Evolutionary conservation across 352 stramenopile species (phyloP), one percentile per base, ranked within the genome.

Genomic region (Pythium sp.): DNA sequence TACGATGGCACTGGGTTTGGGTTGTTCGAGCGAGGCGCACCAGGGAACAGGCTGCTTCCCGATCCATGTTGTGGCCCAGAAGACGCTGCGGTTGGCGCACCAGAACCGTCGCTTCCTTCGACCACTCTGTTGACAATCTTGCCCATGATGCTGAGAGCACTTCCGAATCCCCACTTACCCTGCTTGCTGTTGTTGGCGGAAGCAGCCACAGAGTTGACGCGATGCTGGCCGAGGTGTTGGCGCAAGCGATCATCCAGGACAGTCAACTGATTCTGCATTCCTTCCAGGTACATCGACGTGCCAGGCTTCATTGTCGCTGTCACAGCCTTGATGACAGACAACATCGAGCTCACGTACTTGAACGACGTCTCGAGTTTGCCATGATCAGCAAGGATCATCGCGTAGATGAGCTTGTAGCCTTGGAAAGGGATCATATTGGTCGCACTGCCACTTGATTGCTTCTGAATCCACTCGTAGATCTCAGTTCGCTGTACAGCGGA

Each of bases 321-420:
- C 68, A 92, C 80, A 5, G 73, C 72, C 49, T 88, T 85, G 51
- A 96, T 85, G 22, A 91, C 76, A n/a, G 73, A 81, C 20, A 94
- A 71, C 89, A 96, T 96, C 18, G 87, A 83, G 58, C 82, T 90
- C 62, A 96, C 87, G 63, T 96, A 96, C 72, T 92, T 93, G 73
- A 94, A 95, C 22, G 89, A 77, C 15, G 82, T 88, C 64, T 94
- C 87, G 11, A 93, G 71, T 71, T 92, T 93, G 38, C 89, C 89
- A 67, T 92, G 82, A 69, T 96, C 89, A 0, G 87, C 89, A 32
- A 96, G 67, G 30, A 93, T 73, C 84, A 94, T 94, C 26, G 89
- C 84, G 64, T 96, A 91, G 62, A 96, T 94, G 38, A 95, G 73
- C 68, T 96, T 96, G 77, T 95, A 96, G 24, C 87, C 89, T 67